phyloP scores from a whole-genome alignment of 768 basidiomycete species.

The Pulveroboletus ravenelii region DNA sequence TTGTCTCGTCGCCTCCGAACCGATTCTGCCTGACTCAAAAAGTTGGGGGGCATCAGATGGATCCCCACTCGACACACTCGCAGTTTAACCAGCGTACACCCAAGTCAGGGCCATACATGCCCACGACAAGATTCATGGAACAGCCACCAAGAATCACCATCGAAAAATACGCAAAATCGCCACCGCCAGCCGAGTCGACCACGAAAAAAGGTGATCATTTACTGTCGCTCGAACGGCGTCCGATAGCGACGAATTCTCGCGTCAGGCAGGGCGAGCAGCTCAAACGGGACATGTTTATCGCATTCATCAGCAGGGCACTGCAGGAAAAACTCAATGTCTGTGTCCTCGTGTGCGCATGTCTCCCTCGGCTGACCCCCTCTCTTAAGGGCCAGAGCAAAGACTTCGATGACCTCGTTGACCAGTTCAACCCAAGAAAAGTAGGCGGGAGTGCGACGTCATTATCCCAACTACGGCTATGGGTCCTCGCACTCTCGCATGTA shows the following conservation, averaged over 20 bases:
- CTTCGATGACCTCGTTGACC: constrained; percentile 86
- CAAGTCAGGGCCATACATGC: constrained; percentile 56
- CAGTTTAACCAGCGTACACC: constrained; percentile 74
- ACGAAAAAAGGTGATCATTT: constrained; percentile 6
- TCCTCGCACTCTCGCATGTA: constrained; percentile 85
- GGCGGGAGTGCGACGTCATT: constrained; percentile 30
- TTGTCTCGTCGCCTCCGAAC: neutral
- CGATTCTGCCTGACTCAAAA: neutral
- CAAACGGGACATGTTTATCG: constrained; percentile 78
- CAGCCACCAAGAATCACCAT: constrained; percentile 36
- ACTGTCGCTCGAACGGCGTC: constrained; percentile 36
- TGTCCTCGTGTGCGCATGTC: constrained; percentile 14
- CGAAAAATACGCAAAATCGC: constrained; percentile 41
- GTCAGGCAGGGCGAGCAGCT: constrained; percentile 74
- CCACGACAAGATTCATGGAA: constrained; percentile 44
- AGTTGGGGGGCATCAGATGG: constrained; percentile 41
- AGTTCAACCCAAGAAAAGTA: constrained; percentile 62
- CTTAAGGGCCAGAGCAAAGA: constrained; percentile 64
- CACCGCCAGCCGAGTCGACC: constrained; percentile 28
- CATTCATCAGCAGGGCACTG: constrained; percentile 77
- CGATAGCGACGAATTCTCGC: constrained; percentile 75
- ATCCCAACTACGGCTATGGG: constrained; percentile 69
- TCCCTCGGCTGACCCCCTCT: constrained; percentile 9
- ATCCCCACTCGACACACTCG: constrained; percentile 69
- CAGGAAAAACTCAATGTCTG: constrained; percentile 67